phyloP scores from a whole-genome alignment of 805 yeast genomes.

The Wickerhamiella australiensis region DNA sequence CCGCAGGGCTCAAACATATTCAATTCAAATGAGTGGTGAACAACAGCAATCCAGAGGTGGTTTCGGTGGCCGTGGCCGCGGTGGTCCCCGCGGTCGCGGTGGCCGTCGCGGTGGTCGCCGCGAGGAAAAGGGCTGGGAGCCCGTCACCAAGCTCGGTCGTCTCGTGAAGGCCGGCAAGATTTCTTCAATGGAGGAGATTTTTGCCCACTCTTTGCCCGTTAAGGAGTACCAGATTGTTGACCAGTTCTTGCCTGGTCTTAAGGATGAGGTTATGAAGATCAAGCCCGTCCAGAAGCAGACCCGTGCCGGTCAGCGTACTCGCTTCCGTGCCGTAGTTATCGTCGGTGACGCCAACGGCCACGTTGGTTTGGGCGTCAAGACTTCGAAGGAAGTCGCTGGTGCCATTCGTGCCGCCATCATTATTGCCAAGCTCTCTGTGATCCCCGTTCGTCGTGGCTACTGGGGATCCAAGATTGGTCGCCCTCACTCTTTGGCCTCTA shows the following conservation, averaged over 20 bases:
- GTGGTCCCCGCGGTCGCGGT: conserved; percentile 30
- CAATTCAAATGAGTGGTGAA: conserved; percentile 9
- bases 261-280: conserved; percentile 99
- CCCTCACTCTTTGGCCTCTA: conserved; percentile 96
- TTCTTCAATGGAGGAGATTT: conserved; percentile 92
- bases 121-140: conserved; percentile 99
- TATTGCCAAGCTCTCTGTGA: conserved; percentile 96
- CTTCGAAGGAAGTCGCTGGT: conserved; percentile 99
- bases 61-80: conserved; percentile 23
- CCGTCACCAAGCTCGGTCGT: conserved; percentile 99
- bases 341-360: conserved; percentile 99
- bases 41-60: conserved; percentile 12
- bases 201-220: conserved; percentile 98
- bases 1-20: background rate
- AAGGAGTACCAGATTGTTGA: conserved; percentile 99
- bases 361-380: conserved; percentile 99
- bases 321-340: conserved; percentile 99
- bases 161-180: conserved; percentile 98
- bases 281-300: conserved; percentile 99
- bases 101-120: conserved; percentile 70
- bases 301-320: conserved; percentile 99
- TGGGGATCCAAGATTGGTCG: conserved; percentile 99
- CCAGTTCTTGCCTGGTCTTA: conserved; percentile 85
- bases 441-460: conserved; percentile 99
- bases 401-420: conserved; percentile 99